These are phyloP conservation scores for Rutstroemia sp. DNA, from an alignment of 2,329 filamentous ascomycete species.

Conservation along the genomic window DNA sequence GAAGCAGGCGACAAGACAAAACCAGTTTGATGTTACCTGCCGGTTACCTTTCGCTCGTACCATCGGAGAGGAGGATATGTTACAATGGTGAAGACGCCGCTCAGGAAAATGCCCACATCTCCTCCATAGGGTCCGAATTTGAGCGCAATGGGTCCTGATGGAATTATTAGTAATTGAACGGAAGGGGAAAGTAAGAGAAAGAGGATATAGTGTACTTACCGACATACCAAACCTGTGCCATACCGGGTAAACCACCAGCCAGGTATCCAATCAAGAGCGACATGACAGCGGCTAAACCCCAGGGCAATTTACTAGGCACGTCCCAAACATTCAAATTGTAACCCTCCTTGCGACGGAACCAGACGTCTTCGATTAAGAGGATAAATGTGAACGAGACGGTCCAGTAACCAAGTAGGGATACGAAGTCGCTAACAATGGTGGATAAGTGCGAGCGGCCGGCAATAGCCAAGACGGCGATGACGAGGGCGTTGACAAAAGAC, in stretches of 20 bases:
- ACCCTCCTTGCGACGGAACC: slow-evolving; percentile 21
- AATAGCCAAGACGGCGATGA: slow-evolving; percentile 25
- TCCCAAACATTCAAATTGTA: slow-evolving; percentile 27
- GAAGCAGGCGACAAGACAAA: too few relatives aligned
- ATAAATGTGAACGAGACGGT: slow-evolving; percentile 27
- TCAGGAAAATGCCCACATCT: slow-evolving; percentile 26
- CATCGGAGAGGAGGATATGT: slow-evolving; percentile 24
- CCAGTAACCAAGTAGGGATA: slow-evolving; percentile 28
- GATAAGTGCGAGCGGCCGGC: slow-evolving; percentile 24
- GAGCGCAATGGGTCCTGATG: slow-evolving; percentile 22
- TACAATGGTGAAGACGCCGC: slow-evolving; percentile 21
- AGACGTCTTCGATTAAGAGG: slow-evolving; percentile 25
- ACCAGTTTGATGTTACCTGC: slow-evolving; percentile 9
- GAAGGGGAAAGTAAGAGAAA: neutral
- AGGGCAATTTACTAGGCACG: slow-evolving; percentile 21
- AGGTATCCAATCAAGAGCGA: slow-evolving; percentile 24
- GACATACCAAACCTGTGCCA: slow-evolving; percentile 27
- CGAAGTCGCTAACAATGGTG: slow-evolving; percentile 25
- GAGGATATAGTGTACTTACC: slow-evolving; percentile 13
- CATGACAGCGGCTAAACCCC: slow-evolving; percentile 25
- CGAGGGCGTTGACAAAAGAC: slow-evolving; percentile 25
- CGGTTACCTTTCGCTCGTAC: slow-evolving; percentile 24
- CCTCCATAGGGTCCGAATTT: slow-evolving; percentile 26
- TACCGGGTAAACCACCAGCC: slow-evolving; percentile 26
- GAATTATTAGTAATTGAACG: neutral